phyloP scores from a whole-genome alignment of 179 eudicot species.

The Silene noctiflora region DNA sequence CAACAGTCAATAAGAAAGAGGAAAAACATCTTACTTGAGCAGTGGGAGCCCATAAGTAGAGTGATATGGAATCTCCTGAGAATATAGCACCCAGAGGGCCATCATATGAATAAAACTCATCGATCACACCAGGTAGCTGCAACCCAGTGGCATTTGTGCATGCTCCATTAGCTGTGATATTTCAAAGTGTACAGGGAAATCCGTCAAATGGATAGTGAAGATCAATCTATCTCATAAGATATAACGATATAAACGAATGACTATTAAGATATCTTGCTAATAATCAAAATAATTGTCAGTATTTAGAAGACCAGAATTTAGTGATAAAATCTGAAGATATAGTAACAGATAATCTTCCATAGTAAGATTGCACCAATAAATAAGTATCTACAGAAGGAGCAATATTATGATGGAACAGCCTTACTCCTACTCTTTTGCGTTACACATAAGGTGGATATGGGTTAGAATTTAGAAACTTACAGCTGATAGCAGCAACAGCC shows the following conservation, averaged over 20 bases:
- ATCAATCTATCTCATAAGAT: background rate
- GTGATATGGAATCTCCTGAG: constrained; percentile 55
- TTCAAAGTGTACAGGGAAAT: constrained; percentile 1
- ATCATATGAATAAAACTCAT: constrained; percentile 69
- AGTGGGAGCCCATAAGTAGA: constrained; percentile 96
- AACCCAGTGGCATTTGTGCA: constrained; percentile 60
- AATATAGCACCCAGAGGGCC: constrained; percentile 90
- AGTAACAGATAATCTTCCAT: background rate
- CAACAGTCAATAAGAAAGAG: constrained; percentile 6
- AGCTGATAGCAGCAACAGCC: constrained; percentile 60
- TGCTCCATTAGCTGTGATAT: constrained; percentile 48
- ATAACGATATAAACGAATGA: background rate
- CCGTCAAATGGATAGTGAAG: background rate
- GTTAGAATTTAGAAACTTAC: constrained; percentile 42
- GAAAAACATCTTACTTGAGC: constrained; percentile 57
- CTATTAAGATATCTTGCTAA: background rate
- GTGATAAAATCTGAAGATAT: background rate
- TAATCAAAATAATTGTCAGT: background rate
- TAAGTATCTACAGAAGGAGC: too few relatives aligned
- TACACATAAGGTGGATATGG: background rate
- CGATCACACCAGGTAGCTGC: constrained; percentile 91
- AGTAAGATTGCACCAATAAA: background rate
- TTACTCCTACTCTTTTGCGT: background rate
- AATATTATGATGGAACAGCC: background rate
- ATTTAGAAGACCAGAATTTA: too few relatives aligned